These are phyloP conservation scores for Raffaelea albimanens DNA, from an alignment of 2,329 filamentous ascomycete species.

Conservation along the genomic window DNA sequence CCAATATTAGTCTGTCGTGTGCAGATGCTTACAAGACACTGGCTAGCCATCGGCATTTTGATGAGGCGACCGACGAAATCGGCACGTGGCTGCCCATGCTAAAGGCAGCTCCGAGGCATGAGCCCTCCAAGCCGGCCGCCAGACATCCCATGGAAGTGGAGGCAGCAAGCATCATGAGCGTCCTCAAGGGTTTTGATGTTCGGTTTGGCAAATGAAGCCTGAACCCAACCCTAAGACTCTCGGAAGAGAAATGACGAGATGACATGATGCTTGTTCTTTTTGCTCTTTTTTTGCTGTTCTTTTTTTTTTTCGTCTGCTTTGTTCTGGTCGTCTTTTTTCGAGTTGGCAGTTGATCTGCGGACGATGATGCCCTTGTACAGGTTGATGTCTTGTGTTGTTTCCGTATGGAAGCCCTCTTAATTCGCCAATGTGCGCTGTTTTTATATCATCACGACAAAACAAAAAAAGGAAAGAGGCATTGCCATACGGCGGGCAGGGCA, in stretches of 20 bases:
- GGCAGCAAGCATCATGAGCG: constrained; percentile 75
- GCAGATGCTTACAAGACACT: constrained; percentile 73
- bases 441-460: too few relatives aligned
- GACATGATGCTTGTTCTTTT: too few relatives aligned
- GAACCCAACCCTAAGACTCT: not conserved
- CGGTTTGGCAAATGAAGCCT: constrained; percentile 46
- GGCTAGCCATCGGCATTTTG: constrained; percentile 67
- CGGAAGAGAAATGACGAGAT: not conserved
- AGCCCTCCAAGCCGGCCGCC: constrained; percentile 23
- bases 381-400: too few relatives aligned
- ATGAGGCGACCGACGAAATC: constrained; percentile 63
- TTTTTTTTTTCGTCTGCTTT: not conserved
- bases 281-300: too few relatives aligned
- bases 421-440: too few relatives aligned
- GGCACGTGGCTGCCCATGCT: constrained; percentile 68
- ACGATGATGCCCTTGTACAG: too few relatives aligned
- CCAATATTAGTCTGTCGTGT: constrained; percentile 52
- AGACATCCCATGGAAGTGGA: constrained; percentile 65
- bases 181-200: constrained; percentile 72
- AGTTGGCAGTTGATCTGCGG: too few relatives aligned
- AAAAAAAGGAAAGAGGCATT: too few relatives aligned
- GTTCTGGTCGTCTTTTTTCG: too few relatives aligned
- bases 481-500: too few relatives aligned
- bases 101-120: constrained; percentile 42
- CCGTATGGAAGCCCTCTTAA: too few relatives aligned